Evolutionary conservation across 345 rosid species (phyloP), one percentile per base, ranked within the genome.

Genomic region (Chamaenerion angustifolium): DNA sequence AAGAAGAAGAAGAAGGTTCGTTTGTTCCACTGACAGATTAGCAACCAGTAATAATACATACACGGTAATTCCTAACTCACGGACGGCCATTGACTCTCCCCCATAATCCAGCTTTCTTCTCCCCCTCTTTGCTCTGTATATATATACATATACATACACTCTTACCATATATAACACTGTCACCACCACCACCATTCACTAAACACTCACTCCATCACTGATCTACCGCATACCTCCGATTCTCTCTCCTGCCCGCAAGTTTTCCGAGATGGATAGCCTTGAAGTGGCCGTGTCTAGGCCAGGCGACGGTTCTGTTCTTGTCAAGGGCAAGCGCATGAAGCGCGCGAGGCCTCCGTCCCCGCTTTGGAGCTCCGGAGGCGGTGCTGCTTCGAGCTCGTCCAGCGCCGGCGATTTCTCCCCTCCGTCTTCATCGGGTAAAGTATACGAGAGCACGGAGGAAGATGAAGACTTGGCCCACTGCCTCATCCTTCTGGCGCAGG

Each of bases 381-480:
- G 66, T 15, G 43, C 65, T 4, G 63, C 72, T 3, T 67, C 79
- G 14, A 73, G 76, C 54, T 85, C 95, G 17, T 78, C 95, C 0
- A 70, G 66, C 11, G 73, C 66, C 42, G 67, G 61, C 15, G 80
- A 55, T 2, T 54, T 37, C 0, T 14, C 40, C 11, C 46, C 60
- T 15, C 56, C 56, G 18, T 49, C 61, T 15, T 35, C 67, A n/a
- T 50, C 61, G 45, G 19, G 16, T 16, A 27, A 47, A 27, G 45
- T 14, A 13, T 14, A 11, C 52, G 51, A 27, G 73, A 70, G 60
- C 76, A 79, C 0, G 78, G 85, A 76, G 44, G 96, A 81, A 58
- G 98, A 90, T 52, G 94, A 81, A 73, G 98, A 83, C 63, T 71
- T 86, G 92, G 98, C 95, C 13, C 70, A 81, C 54, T 90, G 98